Evolutionary conservation across 805 yeast genomes (phyloP).

Genomic region (Saturnispora diversa): DNA sequence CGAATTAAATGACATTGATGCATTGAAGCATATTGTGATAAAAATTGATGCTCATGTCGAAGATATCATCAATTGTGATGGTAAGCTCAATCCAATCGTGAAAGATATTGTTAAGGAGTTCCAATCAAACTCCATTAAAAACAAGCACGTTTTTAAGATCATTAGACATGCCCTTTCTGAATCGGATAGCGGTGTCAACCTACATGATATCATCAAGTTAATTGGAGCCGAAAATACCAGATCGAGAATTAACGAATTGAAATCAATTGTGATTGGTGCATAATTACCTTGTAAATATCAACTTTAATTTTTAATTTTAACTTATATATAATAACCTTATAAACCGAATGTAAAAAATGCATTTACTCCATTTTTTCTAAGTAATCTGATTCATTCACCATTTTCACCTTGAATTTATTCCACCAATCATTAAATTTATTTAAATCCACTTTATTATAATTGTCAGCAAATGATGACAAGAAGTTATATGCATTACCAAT

Average conservation of each 20-base stretch:
- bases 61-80: constrained; percentile 7
- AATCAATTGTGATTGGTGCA: constrained; percentile 2
- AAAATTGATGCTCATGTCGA: background rate
- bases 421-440: constrained; percentile 92
- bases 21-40: constrained; percentile 5
- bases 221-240: constrained; percentile 40
- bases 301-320: too few species aligned
- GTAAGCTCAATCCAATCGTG: constrained; percentile 7
- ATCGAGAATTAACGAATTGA: constrained; percentile 20
- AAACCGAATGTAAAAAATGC: constrained; percentile 15
- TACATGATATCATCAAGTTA: constrained; percentile 48
- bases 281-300: background rate
- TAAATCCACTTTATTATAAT: constrained; percentile 74
- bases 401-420: constrained; percentile 73
- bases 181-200: constrained; percentile 57
- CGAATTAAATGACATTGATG: background rate
- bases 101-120: constrained; percentile 6
- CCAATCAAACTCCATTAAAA: constrained; percentile 14
- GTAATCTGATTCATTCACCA: constrained; percentile 77
- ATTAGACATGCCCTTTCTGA: constrained; percentile 67
- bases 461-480: constrained; percentile 78
- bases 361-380: constrained; percentile 38
- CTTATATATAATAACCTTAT: too few species aligned
- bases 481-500: constrained; percentile 90
- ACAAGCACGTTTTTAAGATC: constrained; percentile 44